Conservation (phyloP, 176 grass and related monocot species). For the Aegilops speltoides region DNA sequence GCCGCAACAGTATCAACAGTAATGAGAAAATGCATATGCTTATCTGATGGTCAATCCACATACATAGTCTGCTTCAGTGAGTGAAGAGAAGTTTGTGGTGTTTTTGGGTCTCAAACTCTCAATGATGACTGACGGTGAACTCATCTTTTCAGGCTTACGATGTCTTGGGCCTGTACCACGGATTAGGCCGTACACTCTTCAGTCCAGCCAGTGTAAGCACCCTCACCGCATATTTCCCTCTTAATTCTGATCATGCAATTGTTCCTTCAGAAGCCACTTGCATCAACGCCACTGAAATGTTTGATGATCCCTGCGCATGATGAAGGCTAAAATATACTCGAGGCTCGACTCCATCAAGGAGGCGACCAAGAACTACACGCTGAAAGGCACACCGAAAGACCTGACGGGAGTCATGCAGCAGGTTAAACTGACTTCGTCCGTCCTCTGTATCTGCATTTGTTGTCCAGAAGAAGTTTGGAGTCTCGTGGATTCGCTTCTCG, state of each 20-base stretch:
- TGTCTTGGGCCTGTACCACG: slow-evolving; percentile 69
- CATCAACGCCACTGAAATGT: not conserved
- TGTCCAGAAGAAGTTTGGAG: not conserved
- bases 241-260: not conserved
- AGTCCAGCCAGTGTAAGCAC: slow-evolving; percentile 69
- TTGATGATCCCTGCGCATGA: not conserved
- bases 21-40: too few species aligned
- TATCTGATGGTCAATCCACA: too few species aligned
- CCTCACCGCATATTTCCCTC: not conserved
- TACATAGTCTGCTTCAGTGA: not conserved
- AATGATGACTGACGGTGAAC: not conserved
- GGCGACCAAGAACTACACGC: slow-evolving; percentile 62
- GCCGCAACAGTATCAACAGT: not conserved
- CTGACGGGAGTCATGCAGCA: slow-evolving; percentile 57
- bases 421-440: slow-evolving; percentile 11
- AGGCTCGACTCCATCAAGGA: slow-evolving; percentile 62
- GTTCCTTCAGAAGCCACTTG: not conserved
- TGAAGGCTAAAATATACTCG: slow-evolving; percentile 56
- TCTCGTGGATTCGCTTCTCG: not conserved
- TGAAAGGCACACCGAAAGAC: slow-evolving; percentile 46
- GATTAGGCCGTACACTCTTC: slow-evolving; percentile 67
- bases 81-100: not conserved
- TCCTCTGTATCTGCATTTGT: not conserved
- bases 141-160: slow-evolving; percentile 66
- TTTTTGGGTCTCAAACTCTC: not conserved